Evolutionary conservation across 371 early-diverging fungal species (phyloP), one percentile per base, ranked within the genome.

Genomic region (Lichtheimia hyalospora): DNA sequence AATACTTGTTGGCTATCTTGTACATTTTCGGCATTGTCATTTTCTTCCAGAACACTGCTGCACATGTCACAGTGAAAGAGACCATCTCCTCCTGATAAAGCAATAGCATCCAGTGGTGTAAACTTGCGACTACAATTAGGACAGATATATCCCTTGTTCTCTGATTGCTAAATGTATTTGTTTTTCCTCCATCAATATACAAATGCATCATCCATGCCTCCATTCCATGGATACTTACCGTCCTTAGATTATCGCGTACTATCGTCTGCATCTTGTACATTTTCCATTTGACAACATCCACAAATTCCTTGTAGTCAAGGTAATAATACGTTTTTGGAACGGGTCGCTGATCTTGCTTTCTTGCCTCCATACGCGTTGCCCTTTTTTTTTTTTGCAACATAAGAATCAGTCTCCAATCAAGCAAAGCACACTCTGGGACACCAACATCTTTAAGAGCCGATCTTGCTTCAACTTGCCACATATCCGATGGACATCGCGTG

Each of bases 281-380:
- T 66, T 89, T 88, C 87, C 87, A 95, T 67, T 95, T 96, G 41
- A 94, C 90, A 15, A 93, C 94, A 62, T 96, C 93, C 0, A 96
- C 91, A 75, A 96, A 94, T 49, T 89, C 86, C 71, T 90, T 90
- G 74, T 95, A 96, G 71, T 96, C 96, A 12, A 96, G 81, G 62
- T 91, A 92, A 67, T 92, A 95, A 64, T 90, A 93, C 34, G 88
- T 84, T 67, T 85, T 86, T 13, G 88, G 85, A 15, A 89, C 79
- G 10, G 85, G 64, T 18, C 87, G 64, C 54, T 83, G 84, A 61
- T 87, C 89, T 24, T 82, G 81, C 61, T 82, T 89, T 68, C 84
- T 69, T 27, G 86, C 77, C 64, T 90, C 90, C 60, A 77, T 75
- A 8, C 81, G 81, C 40, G 81, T 83, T 27, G 77, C 71, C 69